These are phyloP conservation scores for Dictyostelium capitatum DNA, from an alignment of 78 protist species.

Conservation along the genomic window DNA sequence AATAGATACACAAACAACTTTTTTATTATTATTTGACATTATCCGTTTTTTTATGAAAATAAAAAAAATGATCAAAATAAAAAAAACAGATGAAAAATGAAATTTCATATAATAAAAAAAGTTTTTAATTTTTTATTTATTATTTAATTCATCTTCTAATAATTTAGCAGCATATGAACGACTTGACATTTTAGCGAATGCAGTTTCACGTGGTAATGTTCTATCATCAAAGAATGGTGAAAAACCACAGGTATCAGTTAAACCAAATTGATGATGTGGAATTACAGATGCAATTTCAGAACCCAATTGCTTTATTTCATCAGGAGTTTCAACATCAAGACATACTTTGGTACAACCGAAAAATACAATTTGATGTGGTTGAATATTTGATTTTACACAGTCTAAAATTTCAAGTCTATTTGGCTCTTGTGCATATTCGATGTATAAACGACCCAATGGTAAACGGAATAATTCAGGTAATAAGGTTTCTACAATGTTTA, in stretches of 20 bases:
- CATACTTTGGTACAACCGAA: constrained; percentile 31
- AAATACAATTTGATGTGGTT: constrained; percentile 21
- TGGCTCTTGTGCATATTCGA: not conserved
- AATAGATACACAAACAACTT: not conserved
- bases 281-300: not conserved
- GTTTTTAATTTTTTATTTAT: no score
- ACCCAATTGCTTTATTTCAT: not conserved
- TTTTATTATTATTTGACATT: not conserved
- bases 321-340: constrained; percentile 18
- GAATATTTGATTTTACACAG: not conserved
- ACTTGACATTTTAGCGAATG: constrained; percentile 26
- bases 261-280: constrained; percentile 10
- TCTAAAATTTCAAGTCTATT: not conserved
- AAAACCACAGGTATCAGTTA: constrained; percentile 50
- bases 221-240: constrained; percentile 52
- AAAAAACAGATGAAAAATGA: no score
- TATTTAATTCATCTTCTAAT: not conserved
- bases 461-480: not conserved
- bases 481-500: not conserved
- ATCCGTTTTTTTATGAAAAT: no score
- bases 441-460: constrained; percentile 4
- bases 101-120: no score
- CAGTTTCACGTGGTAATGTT: not conserved
- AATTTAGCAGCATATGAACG: not conserved
- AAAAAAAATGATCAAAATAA: no score